Percentiles rank a stretch among this genome's conserved stretches.
Evolutionary conservation across 371 early-diverging fungal species (phyloP).

Genomic region (Nosema muscidifuracis): DNA sequence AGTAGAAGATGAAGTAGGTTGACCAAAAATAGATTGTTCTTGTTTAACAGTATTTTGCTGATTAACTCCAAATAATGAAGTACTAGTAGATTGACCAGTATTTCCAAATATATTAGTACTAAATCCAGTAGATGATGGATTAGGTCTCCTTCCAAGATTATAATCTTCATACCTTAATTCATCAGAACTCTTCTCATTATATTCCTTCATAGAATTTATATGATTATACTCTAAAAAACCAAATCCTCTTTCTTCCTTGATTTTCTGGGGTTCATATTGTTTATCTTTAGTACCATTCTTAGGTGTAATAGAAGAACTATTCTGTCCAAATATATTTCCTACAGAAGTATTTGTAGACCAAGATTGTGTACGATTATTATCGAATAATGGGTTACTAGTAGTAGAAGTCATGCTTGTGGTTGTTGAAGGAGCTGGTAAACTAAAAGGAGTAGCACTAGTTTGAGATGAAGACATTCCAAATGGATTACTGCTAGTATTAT

Average conservation of each 20-base stretch:
- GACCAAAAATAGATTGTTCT: too few relatives aligned
- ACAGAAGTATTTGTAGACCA: too few relatives aligned
- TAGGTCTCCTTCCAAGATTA: constrained; percentile 28
- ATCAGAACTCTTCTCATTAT: constrained; percentile 37
- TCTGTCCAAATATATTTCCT: not conserved
- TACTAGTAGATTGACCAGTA: not conserved
- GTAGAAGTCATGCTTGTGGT: too few relatives aligned
- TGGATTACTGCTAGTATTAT: too few relatives aligned
- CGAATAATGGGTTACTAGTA: too few relatives aligned
- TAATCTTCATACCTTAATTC: constrained; percentile 52
- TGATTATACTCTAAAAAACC: constrained; percentile 19
- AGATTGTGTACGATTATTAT: too few relatives aligned
- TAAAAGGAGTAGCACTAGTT: too few relatives aligned
- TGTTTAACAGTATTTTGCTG: too few relatives aligned
- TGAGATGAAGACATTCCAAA: too few relatives aligned
- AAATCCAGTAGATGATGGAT: not conserved
- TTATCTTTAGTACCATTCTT: constrained; percentile 36
- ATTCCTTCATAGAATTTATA: constrained; percentile 39
- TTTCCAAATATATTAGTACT: not conserved
- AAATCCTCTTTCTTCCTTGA: constrained; percentile 38
- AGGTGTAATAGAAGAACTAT: not conserved
- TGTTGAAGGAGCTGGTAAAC: too few relatives aligned
- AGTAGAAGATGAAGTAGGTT: too few relatives aligned
- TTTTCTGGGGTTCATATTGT: constrained; percentile 22
- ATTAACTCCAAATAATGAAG: too few relatives aligned